Evolutionary conservation across 2,329 filamentous ascomycete genomes (phyloP), one percentile per base, ranked within the genome.

Genomic region (Aspergillus sp.): DNA sequence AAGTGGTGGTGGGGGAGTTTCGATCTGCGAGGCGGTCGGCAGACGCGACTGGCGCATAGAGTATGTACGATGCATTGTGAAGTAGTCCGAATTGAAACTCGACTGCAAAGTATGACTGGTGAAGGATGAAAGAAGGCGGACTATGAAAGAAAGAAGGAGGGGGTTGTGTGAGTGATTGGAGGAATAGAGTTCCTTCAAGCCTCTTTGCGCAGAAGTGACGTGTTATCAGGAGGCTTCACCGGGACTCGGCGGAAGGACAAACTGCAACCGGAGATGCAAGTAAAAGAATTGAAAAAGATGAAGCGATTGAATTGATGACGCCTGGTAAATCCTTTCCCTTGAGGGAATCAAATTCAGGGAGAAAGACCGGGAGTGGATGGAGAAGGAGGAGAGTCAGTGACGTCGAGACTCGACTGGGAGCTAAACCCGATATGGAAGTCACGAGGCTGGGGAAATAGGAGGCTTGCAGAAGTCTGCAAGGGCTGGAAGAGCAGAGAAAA

Each of bases 1-100:
- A 19, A 91, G 79, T 61, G 95, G 93, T 62, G 95, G 95, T 61
- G 93, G 95, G 50, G 95, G 95, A 78, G 92, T 98, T 86, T 98
- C 83, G 61, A 90, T 82, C 75, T 91, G 87, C 72, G 92, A 96
- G 72, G 95, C 95, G 66, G 95, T 99, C 49, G 95, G 95, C 78
- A 91, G 91, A 84, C 95, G 89, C 78, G 90, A 89, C 80, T 96
- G 90, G 88, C 95, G 93, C 95, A 97, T 96, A 70, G 92, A 96
- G 78, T 98, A 99, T 66, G 95, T 97, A 77, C 93, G 92, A 86
- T 99, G 95, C 93, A 99, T 99, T 63, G 62, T 70, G 15, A 51
- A 60, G 15, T 17, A 8, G 44, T 59, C 33, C 19, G 42, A 51
- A 40, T 34, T 24, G 33, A 41, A 24, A 27, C 20, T 45, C 17